Conservation (phyloP, 2,329 filamentous ascomycete species). For the Talaromyces sp. region DNA sequence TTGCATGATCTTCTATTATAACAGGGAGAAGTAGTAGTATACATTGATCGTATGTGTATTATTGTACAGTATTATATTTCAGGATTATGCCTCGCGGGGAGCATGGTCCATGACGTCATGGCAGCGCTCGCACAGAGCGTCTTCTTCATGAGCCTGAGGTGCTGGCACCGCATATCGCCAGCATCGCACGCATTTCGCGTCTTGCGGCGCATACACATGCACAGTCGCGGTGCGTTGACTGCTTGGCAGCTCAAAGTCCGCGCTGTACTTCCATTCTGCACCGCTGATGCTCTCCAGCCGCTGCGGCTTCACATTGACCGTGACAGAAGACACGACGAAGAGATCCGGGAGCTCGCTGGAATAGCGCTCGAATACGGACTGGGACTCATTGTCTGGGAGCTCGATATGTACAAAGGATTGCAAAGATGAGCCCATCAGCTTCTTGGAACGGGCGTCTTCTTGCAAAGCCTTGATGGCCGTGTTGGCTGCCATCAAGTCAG, state of each 20-base stretch:
- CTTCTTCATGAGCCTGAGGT: slow-evolving; percentile 38
- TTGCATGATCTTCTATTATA: neutral
- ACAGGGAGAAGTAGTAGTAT: neutral
- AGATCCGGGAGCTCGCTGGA: slow-evolving; percentile 53
- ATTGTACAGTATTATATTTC: neutral
- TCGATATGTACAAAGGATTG: slow-evolving; percentile 60
- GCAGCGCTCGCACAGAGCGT: slow-evolving; percentile 67
- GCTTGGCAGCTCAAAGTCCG: slow-evolving; percentile 32
- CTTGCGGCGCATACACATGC: slow-evolving; percentile 43
- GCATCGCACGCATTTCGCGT: slow-evolving; percentile 75
- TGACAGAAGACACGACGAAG: slow-evolving; percentile 64
- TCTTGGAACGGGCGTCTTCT: slow-evolving; percentile 65
- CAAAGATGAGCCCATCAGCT: slow-evolving; percentile 72
- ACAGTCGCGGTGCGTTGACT: slow-evolving; percentile 26
- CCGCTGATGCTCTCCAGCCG: slow-evolving; percentile 20
- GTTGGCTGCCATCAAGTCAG: slow-evolving; percentile 46
- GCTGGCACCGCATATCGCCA: slow-evolving; percentile 75
- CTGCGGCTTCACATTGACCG: slow-evolving; percentile 23
- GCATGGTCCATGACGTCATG: slow-evolving; percentile 53
- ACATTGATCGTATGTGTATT: neutral
- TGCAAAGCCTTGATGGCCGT: slow-evolving; percentile 67
- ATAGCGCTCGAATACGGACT: slow-evolving; percentile 23
- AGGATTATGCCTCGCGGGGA: slow-evolving; percentile 9
- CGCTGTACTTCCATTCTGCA: slow-evolving; percentile 38
- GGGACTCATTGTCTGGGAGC: slow-evolving; percentile 16